A percentile compares a stretch with the other conserved stretches of the same genome.
These are phyloP conservation scores for Epicoccum sorghinum DNA, from an alignment of 2,329 filamentous ascomycete genomes.

Conservation along the genomic window DNA sequence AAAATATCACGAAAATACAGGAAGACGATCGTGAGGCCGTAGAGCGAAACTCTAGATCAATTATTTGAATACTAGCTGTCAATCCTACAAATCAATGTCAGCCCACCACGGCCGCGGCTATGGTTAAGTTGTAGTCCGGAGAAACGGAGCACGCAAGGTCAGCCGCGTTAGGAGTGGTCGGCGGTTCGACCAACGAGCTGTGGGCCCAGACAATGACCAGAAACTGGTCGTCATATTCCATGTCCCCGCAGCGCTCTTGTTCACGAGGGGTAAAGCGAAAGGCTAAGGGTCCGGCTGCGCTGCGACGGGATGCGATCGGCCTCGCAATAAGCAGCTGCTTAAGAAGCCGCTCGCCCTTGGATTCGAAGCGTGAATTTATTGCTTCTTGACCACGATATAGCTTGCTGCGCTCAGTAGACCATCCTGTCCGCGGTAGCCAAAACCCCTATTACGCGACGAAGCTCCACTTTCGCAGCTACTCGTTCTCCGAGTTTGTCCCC, in stretches of 20 bases:
- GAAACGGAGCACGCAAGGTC: slow-evolving; percentile 28
- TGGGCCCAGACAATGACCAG: slow-evolving; percentile 40
- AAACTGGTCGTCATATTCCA: slow-evolving; percentile 40
- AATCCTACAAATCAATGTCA: slow-evolving; percentile 3
- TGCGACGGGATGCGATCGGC: slow-evolving; percentile 14
- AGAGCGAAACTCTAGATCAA: background rate
- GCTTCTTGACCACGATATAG: background rate
- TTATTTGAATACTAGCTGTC: background rate
- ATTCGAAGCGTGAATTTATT: background rate
- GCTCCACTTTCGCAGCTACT: slow-evolving; percentile 34
- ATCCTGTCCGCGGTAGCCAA: slow-evolving; percentile 1
- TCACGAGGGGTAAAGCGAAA: slow-evolving; percentile 32
- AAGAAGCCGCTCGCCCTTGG: slow-evolving; percentile 31
- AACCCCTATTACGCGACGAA: slow-evolving; percentile 15
- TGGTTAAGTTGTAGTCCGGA: slow-evolving; percentile 30
- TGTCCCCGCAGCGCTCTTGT: slow-evolving; percentile 37
- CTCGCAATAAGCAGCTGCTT: slow-evolving; percentile 13
- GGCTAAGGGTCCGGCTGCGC: slow-evolving; percentile 16
- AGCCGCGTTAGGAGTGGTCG: slow-evolving; percentile 27
- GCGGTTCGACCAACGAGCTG: slow-evolving; percentile 20
- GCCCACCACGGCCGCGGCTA: slow-evolving; percentile 22
- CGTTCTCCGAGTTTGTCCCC: slow-evolving; percentile 33
- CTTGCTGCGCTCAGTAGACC: slow-evolving; percentile 3
- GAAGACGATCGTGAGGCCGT: background rate
- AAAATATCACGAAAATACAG: background rate